Evolutionary conservation across 2,329 filamentous ascomycete genomes (phyloP), one percentile per base, ranked within the genome.

Genomic region (Conoideocrella luteorostrata): DNA sequence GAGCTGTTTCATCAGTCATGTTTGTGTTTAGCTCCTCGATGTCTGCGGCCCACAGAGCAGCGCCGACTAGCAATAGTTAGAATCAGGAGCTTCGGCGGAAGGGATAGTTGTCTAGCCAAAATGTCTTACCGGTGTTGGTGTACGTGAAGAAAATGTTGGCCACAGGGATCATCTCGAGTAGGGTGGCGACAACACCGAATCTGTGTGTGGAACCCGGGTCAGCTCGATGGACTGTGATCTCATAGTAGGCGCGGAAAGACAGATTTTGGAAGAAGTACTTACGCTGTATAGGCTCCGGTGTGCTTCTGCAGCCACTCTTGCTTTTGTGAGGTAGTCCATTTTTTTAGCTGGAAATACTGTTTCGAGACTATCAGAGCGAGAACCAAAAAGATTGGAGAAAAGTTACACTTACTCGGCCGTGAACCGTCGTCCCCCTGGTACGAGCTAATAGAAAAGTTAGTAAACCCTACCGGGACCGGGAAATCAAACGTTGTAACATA

Each of bases 41-140:
- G 62, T 94, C 89, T 15, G 88, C 86, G 32, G 91, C 90, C 89
- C 89, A 96, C n/a, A 97, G 69, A 7, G 91, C 91, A 43, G 90
- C 91, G 7, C 89, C 91, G 46, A 95, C 88, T 82, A 38, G 7
- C 9, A 37, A 17, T 15, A 7, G 12, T 33, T 7, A 11, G 15
- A 30, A 3, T 10, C 26, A 13, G 6, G 26, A 11, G 7, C 17
- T 9, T 17, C 10, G 20, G 24, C 18, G 10, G 11, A 9, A 17
- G 17, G 18, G 15, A 33, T 4, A 24, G 4, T 9, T 12, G 10
- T 23, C 9, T 11, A 22, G 32, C 33, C 7, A 35, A 39, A 17
- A 28, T 9, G 15, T 39, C 65, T 57, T 67, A 78, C 78, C 78
- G 2, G 87, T 85, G 62, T 95, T 96, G 13, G 89, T 95, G 62